Percentiles rank a stretch among this genome's conserved stretches.
Conservation (phyloP, 129 eudicot genomes). For the Helichrysum umbraculigerum region DNA sequence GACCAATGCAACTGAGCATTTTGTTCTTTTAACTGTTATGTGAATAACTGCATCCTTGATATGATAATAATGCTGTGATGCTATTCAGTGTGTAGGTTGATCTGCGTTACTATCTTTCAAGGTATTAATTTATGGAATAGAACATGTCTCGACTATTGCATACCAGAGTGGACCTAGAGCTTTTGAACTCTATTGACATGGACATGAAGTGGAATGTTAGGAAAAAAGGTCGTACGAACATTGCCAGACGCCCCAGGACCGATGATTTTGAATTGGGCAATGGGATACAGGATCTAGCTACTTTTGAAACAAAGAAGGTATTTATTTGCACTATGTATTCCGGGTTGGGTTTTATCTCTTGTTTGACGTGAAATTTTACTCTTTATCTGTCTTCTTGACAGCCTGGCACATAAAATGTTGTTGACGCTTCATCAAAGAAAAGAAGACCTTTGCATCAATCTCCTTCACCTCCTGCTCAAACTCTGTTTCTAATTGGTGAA, state of each 20-base stretch:
- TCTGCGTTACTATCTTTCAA: constrained; percentile 4
- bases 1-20: no score
- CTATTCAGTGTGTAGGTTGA: constrained; percentile 6
- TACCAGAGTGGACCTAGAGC: constrained; percentile 28
- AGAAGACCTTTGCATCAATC: constrained; percentile 22
- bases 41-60: neutral
- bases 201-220: constrained; percentile 34
- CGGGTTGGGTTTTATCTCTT: neutral
- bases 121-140: constrained; percentile 11
- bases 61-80: constrained; percentile 8
- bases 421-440: constrained; percentile 29
- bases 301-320: constrained; percentile 25
- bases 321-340: neutral
- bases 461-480: constrained; percentile 20
- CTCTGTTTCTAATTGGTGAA: constrained; percentile 22
- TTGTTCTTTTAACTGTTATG: neutral
- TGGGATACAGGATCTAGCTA: neutral
- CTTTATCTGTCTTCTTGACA: constrained; percentile 21
- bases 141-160: constrained; percentile 5
- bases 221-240: constrained; percentile 32
- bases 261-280: neutral
- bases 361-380: constrained; percentile 1
- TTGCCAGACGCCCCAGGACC: constrained; percentile 37
- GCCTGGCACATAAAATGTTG: constrained; percentile 18
- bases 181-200: constrained; percentile 15